Percentiles rank a stretch among this genome's conserved stretches.
Conservation (phyloP, 2,329 filamentous ascomycete genomes). For the Paraphoma sp. region DNA sequence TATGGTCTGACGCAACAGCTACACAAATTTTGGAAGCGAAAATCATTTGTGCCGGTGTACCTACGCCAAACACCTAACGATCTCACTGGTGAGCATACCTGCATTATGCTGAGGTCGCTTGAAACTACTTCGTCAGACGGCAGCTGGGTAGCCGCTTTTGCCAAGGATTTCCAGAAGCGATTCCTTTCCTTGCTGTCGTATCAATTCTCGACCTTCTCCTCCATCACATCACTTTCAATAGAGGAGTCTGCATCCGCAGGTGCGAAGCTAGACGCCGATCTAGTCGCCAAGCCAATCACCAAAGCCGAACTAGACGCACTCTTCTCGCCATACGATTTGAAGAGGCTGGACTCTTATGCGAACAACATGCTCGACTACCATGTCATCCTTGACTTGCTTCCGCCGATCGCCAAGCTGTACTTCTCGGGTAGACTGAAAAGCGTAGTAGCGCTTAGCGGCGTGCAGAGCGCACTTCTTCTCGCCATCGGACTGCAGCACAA, state of each 20-base stretch:
- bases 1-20: conserved; percentile 87
- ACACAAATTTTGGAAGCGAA: conserved; percentile 97
- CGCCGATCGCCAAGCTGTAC: conserved; percentile 80
- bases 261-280: conserved; percentile 66
- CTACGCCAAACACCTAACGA: conserved; percentile 95
- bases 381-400: conserved; percentile 92
- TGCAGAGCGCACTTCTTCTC: conserved; percentile 88
- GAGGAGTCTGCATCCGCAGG: conserved; percentile 83
- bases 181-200: conserved; percentile 91
- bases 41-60: conserved; percentile 86
- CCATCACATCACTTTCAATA: conserved; percentile 81
- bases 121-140: conserved; percentile 63
- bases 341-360: conserved; percentile 92
- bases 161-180: conserved; percentile 92
- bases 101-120: conserved; percentile 92
- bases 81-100: conserved; percentile 95
- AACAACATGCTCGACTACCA: conserved; percentile 99
- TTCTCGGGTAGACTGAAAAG: conserved; percentile 78
- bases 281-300: conserved; percentile 64
- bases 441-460: conserved; percentile 74
- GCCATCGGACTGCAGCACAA: conserved; percentile 89
- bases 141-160: conserved; percentile 88
- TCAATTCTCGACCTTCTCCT: conserved; percentile 84
- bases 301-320: conserved; percentile 78
- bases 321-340: conserved; percentile 91